A percentile compares a stretch with the other conserved stretches of the same genome.
Conservation (phyloP, 768 basidiomycete species). For the Hygrophorus russula region DNA sequence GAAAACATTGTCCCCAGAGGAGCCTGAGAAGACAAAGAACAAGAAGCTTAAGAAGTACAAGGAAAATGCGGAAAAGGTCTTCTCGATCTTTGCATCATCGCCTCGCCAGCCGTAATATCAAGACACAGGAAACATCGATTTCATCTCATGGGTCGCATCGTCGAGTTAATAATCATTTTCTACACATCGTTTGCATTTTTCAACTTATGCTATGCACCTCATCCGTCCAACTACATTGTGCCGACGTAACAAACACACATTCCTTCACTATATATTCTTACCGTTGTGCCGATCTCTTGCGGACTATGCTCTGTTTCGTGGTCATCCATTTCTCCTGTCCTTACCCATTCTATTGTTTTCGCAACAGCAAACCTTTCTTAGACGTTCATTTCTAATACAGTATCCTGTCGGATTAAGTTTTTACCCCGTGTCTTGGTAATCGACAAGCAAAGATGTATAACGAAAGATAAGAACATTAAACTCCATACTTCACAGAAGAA, state of each 20-base stretch:
- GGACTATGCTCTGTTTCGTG: background rate
- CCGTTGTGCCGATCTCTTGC: background rate
- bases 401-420: background rate
- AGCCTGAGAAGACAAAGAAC: constrained; percentile 51
- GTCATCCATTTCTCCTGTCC: background rate
- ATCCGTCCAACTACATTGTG: background rate
- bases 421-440: background rate
- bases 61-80: constrained; percentile 76
- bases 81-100: constrained; percentile 64
- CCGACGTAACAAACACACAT: background rate
- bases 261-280: background rate
- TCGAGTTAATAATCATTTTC: background rate
- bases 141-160: background rate
- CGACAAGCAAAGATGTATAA: background rate
- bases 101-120: constrained; percentile 34
- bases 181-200: background rate
- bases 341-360: background rate
- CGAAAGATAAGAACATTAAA: background rate
- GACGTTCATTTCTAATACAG: background rate
- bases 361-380: background rate
- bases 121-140: background rate
- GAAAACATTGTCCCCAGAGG: constrained; percentile 21
- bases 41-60: constrained; percentile 82
- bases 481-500: background rate
- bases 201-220: constrained; percentile 1